phyloP scores from a whole-genome alignment of 177 flowering plant genomes.

The Vitis hybrid region DNA sequence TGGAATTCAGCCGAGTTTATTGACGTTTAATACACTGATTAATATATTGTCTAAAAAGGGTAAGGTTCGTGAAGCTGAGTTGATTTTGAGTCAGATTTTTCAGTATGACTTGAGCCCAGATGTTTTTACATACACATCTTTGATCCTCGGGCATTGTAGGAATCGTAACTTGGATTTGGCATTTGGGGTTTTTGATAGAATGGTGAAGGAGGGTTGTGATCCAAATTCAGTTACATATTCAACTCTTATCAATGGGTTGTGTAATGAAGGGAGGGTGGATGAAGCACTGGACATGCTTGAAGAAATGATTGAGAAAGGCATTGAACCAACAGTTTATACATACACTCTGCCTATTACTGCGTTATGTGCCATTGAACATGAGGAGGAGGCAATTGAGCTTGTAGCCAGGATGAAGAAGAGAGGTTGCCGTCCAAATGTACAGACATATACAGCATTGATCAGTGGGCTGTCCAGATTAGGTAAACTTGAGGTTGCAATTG shows the following conservation, averaged over 20 bases:
- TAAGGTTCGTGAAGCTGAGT: constrained; percentile 58
- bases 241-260: constrained; percentile 67
- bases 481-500: constrained; percentile 52
- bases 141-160: constrained; percentile 80
- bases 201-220: constrained; percentile 60
- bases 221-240: constrained; percentile 72
- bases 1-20: constrained; percentile 55
- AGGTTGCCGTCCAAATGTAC: constrained; percentile 64
- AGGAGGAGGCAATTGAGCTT: constrained; percentile 53
- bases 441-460: constrained; percentile 71
- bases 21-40: constrained; percentile 72
- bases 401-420: constrained; percentile 51
- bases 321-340: constrained; percentile 69
- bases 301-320: constrained; percentile 61
- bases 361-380: constrained; percentile 51
- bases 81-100: constrained; percentile 46
- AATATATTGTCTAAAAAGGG: constrained; percentile 77
- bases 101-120: constrained; percentile 56
- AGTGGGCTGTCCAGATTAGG: constrained; percentile 55
- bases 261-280: constrained; percentile 57
- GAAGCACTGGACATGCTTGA: constrained; percentile 65
- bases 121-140: constrained; percentile 67
- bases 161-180: constrained; percentile 53
- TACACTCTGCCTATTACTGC: constrained; percentile 62
- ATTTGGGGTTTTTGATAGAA: constrained; percentile 51